Conservation (phyloP, 2,329 filamentous ascomycete genomes). For the Colletotrichum melonis region DNA sequence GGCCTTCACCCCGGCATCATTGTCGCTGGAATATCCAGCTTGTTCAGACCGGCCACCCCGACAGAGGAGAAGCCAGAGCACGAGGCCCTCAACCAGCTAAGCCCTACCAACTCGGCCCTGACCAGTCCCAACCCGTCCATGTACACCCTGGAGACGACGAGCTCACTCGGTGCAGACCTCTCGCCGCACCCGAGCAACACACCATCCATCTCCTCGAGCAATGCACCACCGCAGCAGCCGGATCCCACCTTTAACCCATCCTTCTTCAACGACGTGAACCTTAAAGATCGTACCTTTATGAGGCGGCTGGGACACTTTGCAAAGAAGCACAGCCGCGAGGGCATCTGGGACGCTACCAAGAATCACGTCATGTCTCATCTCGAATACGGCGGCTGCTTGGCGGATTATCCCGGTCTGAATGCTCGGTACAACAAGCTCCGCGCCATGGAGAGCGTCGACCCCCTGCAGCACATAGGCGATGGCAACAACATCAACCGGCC, state of each 20-base stretch:
- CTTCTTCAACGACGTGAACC: constrained; percentile 78
- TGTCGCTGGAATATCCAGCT: constrained; percentile 81
- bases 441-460: constrained; percentile 77
- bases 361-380: constrained; percentile 82
- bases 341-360: constrained; percentile 75
- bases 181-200: constrained; percentile 24
- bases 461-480: constrained; percentile 49
- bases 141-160: constrained; percentile 39
- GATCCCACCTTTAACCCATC: constrained; percentile 80
- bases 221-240: constrained; percentile 35
- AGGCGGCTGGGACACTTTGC: constrained; percentile 79
- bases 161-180: constrained; percentile 38
- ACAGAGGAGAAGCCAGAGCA: constrained; percentile 39
- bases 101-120: constrained; percentile 34
- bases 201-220: constrained; percentile 26
- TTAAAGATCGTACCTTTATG: constrained; percentile 77
- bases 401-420: constrained; percentile 79
- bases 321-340: constrained; percentile 80
- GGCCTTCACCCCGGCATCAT: constrained; percentile 92
- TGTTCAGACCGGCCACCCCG: constrained; percentile 68
- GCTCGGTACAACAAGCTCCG: constrained; percentile 77
- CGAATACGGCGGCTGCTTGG: constrained; percentile 84
- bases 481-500: constrained; percentile 44
- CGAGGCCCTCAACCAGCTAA: constrained; percentile 18
- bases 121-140: constrained; percentile 41